These are phyloP conservation scores for Claviceps sp. DNA, from an alignment of 2,329 filamentous ascomycete species.

Conservation along the genomic window DNA sequence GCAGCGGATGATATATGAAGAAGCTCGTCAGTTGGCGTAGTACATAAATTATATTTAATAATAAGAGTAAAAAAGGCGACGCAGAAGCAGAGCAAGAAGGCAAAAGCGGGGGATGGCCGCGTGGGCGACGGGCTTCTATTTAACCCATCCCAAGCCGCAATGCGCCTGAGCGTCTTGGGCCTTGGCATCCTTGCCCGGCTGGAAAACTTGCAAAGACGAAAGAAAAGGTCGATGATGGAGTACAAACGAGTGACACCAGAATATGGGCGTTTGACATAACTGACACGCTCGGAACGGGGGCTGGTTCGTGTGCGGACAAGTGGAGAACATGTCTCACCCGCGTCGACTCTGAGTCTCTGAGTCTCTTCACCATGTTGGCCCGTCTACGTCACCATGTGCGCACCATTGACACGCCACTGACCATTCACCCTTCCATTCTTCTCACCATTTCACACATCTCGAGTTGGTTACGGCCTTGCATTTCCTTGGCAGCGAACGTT, in stretches of 20 bases:
- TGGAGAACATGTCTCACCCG: too few species aligned
- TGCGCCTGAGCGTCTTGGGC: not conserved
- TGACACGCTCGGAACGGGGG: too few species aligned
- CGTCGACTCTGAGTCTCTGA: too few species aligned
- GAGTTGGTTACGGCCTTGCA: not conserved
- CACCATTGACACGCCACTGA: not conserved
- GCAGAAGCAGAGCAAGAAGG: not conserved
- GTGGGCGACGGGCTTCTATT: not conserved
- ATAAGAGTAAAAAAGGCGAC: not conserved
- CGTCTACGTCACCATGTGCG: not conserved
- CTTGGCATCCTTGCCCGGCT: not conserved
- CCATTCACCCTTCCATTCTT: not conserved
- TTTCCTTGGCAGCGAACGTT: too few species aligned
- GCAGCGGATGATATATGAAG: not conserved
- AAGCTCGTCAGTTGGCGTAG: not conserved
- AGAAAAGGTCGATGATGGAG: too few species aligned
- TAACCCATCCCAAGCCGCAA: not conserved
- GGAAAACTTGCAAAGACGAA: too few species aligned
- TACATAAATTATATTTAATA: not conserved
- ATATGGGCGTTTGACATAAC: too few species aligned
- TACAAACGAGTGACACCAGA: too few species aligned
- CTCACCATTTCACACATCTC: not conserved
- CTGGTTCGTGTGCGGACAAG: too few species aligned
- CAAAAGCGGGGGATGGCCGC: not conserved
- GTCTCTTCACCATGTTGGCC: constrained; percentile 2